Conservation (phyloP, 1,284 basidiomycete genomes). For the Dichomitus squalens region DNA sequence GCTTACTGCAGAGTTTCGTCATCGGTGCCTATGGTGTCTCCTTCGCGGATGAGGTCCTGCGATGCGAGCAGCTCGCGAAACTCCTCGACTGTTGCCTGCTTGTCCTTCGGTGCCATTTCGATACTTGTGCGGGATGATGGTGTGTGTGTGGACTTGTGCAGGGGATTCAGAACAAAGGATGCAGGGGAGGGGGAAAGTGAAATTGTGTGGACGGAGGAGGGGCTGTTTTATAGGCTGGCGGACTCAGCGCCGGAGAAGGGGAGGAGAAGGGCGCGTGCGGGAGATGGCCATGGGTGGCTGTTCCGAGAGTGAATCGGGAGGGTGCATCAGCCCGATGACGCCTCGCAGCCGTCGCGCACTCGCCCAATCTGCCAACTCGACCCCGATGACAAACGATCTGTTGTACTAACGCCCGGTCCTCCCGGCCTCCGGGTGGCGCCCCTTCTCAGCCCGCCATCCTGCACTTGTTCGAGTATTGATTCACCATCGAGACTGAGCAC, state of each 20-base stretch:
- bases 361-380: background rate
- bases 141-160: background rate
- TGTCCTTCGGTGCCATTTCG: constrained; percentile 21
- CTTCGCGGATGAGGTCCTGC: constrained; percentile 57
- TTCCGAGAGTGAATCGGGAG: constrained; percentile 5
- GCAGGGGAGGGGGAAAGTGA: too few species aligned
- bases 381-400: constrained; percentile 5
- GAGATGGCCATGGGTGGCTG: constrained; percentile 10
- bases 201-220: too few species aligned
- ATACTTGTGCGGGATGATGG: background rate
- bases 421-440: background rate
- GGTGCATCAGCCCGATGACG: constrained; percentile 23
- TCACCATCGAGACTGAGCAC: too few species aligned
- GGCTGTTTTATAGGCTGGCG: too few species aligned
- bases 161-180: too few species aligned
- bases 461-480: too few species aligned
- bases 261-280: background rate
- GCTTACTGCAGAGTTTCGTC: constrained; percentile 59
- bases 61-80: constrained; percentile 53
- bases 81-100: constrained; percentile 25
- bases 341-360: background rate
- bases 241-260: too few species aligned
- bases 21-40: constrained; percentile 67
- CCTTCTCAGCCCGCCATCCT: background rate
- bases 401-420: background rate